Percentiles rank a stretch among this genome's conserved stretches.
phyloP scores from a whole-genome alignment of 169 alveolate genomes.

The Neospora caninum region DNA sequence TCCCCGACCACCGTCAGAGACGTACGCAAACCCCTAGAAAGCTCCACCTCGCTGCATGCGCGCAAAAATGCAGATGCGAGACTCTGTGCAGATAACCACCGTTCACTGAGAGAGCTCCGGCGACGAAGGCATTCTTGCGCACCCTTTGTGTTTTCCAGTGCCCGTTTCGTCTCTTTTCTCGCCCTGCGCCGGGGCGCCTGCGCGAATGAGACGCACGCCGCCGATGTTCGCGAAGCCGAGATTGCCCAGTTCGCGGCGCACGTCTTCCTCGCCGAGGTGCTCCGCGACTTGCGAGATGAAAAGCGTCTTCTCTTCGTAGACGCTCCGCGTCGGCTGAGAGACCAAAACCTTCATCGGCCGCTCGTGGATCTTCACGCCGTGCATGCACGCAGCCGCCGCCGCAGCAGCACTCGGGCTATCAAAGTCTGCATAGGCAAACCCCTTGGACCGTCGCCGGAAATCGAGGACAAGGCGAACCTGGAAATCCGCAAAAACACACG shows the following conservation, averaged over 20 bases:
- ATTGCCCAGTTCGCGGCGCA: background rate
- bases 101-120: background rate
- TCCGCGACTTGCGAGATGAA: slow-evolving; percentile 40
- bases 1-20: no score
- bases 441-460: slow-evolving; percentile 63
- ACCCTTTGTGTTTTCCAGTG: background rate
- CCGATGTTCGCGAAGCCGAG: slow-evolving; percentile 3
- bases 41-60: background rate
- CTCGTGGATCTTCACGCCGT: slow-evolving; percentile 26
- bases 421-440: slow-evolving; percentile 75
- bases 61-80: no score
- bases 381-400: slow-evolving; percentile 12
- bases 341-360: slow-evolving; percentile 47
- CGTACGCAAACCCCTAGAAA: no score
- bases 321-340: slow-evolving; percentile 45
- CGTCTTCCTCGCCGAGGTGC: background rate
- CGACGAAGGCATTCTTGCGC: background rate
- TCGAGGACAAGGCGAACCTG: slow-evolving; percentile 72
- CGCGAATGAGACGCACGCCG: slow-evolving; percentile 62
- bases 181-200: background rate
- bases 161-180: background rate
- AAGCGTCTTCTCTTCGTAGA: slow-evolving; percentile 61
- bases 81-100: no score
- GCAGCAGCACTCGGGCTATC: slow-evolving; percentile 51
- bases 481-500: background rate